Conservation (phyloP, 176 grass and related monocot genomes). For the Oryza australiensis region DNA sequence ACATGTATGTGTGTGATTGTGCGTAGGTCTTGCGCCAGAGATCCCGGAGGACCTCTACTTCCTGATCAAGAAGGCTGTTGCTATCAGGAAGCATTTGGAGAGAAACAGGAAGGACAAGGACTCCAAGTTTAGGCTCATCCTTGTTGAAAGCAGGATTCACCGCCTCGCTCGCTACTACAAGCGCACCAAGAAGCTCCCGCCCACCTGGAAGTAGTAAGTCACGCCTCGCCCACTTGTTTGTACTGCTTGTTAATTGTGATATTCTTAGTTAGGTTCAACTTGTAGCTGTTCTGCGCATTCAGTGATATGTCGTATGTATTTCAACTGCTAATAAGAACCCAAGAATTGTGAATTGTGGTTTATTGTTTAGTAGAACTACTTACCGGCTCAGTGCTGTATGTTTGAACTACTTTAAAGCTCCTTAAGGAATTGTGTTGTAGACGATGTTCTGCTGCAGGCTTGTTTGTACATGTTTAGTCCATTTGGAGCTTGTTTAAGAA, state of each 20-base stretch:
- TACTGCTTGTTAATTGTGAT: not conserved
- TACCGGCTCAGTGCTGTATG: not conserved
- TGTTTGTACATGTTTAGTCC: constrained; percentile 9
- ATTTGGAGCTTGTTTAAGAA: not conserved
- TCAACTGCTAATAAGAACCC: not conserved
- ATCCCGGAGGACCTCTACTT: constrained; percentile 92
- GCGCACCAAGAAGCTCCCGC: constrained; percentile 93
- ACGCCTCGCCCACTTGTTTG: not conserved
- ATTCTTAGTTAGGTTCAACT: not conserved
- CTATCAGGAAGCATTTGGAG: constrained; percentile 92
- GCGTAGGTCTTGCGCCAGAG: constrained; percentile 65
- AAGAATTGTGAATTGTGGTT: not conserved
- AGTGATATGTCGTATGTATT: not conserved
- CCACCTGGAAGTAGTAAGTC: constrained; percentile 94
- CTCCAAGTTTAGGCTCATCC: constrained; percentile 85
- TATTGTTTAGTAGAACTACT: not conserved
- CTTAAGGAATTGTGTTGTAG: not conserved
- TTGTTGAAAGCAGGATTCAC: constrained; percentile 94
- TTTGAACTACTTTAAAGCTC: not conserved
- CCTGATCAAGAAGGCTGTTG: constrained; percentile 88
- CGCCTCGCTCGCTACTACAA: constrained; percentile 98
- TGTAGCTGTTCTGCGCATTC: not conserved
- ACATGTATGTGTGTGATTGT: not conserved
- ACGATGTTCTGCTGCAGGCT: not conserved
- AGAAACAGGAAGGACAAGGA: constrained; percentile 99